These are phyloP conservation scores for Geosmithia flava DNA, from an alignment of 2,329 filamentous ascomycete species.

Conservation along the genomic window DNA sequence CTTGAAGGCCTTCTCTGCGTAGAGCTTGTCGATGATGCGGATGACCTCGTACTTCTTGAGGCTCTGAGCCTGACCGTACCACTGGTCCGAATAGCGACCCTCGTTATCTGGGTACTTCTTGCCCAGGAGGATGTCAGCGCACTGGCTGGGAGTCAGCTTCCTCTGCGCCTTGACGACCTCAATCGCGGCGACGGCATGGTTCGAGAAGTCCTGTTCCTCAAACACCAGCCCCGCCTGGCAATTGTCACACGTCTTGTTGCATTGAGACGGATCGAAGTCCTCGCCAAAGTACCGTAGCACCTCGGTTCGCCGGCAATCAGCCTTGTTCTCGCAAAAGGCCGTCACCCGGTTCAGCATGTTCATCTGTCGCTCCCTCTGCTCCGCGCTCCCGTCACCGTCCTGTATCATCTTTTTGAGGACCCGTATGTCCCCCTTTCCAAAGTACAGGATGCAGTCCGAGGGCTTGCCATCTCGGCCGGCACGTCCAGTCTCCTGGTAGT, in stretches of 20 bases:
- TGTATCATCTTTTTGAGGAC: slow-evolving; percentile 71
- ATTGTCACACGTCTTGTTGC: slow-evolving; percentile 74
- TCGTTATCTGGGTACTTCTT: slow-evolving; percentile 47
- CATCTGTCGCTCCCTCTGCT: slow-evolving; percentile 75
- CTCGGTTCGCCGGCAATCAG: slow-evolving; percentile 77
- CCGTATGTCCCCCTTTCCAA: slow-evolving; percentile 65
- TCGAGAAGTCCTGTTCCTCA: slow-evolving; percentile 64
- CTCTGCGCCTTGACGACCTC: slow-evolving; percentile 49
- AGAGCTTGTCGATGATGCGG: slow-evolving; percentile 67
- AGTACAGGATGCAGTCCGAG: slow-evolving; percentile 86
- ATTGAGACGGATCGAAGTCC: slow-evolving; percentile 59
- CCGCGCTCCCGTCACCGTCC: slow-evolving; percentile 59
- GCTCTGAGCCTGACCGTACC: slow-evolving; percentile 56
- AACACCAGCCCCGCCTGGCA: slow-evolving; percentile 64
- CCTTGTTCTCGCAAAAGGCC: slow-evolving; percentile 79
- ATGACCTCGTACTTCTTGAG: slow-evolving; percentile 68
- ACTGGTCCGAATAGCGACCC: slow-evolving; percentile 37
- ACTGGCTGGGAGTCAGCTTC: slow-evolving; percentile 62
- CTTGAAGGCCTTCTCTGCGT: slow-evolving; percentile 58
- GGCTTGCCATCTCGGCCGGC: slow-evolving; percentile 81
- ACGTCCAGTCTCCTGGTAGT: slow-evolving; percentile 95
- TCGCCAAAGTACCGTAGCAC: slow-evolving; percentile 94
- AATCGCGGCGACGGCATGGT: slow-evolving; percentile 60
- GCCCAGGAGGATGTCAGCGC: slow-evolving; percentile 74
- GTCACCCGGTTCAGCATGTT: slow-evolving; percentile 78